Conservation (phyloP, 768 basidiomycete species). For the Auricularia sp. region DNA sequence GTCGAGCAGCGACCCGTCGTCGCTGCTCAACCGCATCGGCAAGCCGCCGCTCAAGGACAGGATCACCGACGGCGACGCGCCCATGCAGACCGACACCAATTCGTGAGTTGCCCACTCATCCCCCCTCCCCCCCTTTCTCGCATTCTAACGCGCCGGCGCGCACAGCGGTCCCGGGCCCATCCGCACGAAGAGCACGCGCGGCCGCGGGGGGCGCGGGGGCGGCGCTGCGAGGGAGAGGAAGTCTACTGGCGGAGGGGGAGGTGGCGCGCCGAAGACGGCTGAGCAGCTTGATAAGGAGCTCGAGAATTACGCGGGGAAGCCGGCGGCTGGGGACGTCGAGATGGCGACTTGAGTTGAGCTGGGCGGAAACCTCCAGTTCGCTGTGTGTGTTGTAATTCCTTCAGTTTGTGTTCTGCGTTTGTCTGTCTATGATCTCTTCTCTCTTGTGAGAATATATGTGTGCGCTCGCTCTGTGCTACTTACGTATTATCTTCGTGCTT, state of each 20-base stretch:
- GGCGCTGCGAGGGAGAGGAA: conserved; percentile 14
- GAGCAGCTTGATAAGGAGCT: conserved; percentile 83
- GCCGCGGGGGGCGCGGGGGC: conserved; percentile 20
- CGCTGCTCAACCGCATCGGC: conserved; percentile 65
- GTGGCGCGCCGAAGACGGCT: conserved; percentile 53
- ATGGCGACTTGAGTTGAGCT: conserved; percentile 4
- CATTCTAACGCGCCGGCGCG: conserved; percentile 27
- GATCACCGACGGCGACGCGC: conserved; percentile 4
- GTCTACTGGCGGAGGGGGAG: conserved; percentile 14
- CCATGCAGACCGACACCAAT: not conserved
- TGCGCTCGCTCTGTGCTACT: too few relatives aligned
- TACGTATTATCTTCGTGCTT: too few relatives aligned
- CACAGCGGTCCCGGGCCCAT: conserved; percentile 23
- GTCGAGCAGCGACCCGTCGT: conserved; percentile 36
- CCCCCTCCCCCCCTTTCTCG: conserved; percentile 16
- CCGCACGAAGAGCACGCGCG: conserved; percentile 27
- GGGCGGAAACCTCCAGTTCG: too few relatives aligned
- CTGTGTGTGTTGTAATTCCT: too few relatives aligned
- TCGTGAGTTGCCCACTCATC: not conserved
- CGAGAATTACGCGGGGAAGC: conserved; percentile 31
- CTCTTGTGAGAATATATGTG: too few relatives aligned
- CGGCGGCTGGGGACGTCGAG: conserved; percentile 1
- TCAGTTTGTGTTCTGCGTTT: too few relatives aligned
- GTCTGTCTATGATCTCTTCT: too few relatives aligned
- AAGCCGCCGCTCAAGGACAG: conserved; percentile 64